phyloP scores from a whole-genome alignment of 1,284 basidiomycete species.

The Fistulina hepatica region DNA sequence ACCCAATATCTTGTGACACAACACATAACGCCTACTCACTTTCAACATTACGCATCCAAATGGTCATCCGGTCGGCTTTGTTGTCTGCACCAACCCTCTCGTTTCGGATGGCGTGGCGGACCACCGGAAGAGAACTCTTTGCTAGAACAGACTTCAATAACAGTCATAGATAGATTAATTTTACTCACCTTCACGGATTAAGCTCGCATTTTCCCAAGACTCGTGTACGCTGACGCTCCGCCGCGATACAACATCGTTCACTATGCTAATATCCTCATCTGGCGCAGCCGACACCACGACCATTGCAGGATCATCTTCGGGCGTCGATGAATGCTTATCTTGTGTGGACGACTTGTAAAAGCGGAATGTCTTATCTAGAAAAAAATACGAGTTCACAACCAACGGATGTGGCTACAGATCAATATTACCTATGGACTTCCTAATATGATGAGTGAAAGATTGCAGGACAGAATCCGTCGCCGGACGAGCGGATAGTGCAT shows the following conservation, averaged over 20 bases:
- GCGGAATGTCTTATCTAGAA: no score
- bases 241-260: conserved; percentile 20
- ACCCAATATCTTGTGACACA: neutral
- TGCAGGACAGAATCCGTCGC: no score
- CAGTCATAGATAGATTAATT: neutral
- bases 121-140: conserved; percentile 38
- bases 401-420: no score
- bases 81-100: conserved; percentile 43
- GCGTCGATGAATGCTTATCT: no score
- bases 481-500: no score
- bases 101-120: conserved; percentile 38
- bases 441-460: no score
- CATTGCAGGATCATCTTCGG: no score
- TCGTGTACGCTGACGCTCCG: conserved; percentile 23
- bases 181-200: conserved; percentile 31
- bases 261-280: no score
- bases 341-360: no score
- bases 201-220: conserved; percentile 39
- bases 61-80: conserved; percentile 53
- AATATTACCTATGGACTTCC: no score
- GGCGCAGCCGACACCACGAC: no score
- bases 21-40: conserved; percentile 40
- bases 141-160: conserved; percentile 18
- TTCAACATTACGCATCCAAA: conserved; percentile 71
- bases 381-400: no score